A percentile compares a stretch with the other conserved stretches of the same genome.
phyloP scores from a whole-genome alignment of 768 basidiomycete genomes.

The Calocera viscosa region DNA sequence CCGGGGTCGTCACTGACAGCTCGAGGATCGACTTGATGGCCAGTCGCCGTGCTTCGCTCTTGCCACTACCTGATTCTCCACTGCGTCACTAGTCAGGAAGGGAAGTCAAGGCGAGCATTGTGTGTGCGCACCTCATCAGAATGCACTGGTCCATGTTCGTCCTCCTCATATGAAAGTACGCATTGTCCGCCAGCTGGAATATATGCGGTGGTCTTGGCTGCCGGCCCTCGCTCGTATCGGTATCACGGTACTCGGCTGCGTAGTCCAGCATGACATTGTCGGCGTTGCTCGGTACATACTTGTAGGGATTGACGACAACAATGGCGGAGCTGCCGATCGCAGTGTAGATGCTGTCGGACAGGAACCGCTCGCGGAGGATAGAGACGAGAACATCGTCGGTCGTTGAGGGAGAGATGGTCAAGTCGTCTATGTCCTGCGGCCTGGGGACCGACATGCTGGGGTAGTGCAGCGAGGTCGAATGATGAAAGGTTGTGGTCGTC shows the following conservation, averaged over 20 bases:
- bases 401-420: slow-evolving; percentile 49
- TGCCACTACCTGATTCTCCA: slow-evolving; percentile 86
- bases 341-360: slow-evolving; percentile 74
- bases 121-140: slow-evolving; percentile 54
- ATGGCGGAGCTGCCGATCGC: slow-evolving; percentile 54
- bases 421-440: slow-evolving; percentile 40
- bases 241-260: slow-evolving; percentile 68
- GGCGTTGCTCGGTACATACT: slow-evolving; percentile 70
- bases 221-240: slow-evolving; percentile 44
- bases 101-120: neutral
- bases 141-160: slow-evolving; percentile 89
- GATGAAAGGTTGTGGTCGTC: neutral
- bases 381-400: slow-evolving; percentile 78
- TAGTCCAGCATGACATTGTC: slow-evolving; percentile 79
- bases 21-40: slow-evolving; percentile 88
- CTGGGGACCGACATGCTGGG: neutral
- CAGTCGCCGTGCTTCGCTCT: slow-evolving; percentile 82
- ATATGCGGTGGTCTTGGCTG: slow-evolving; percentile 67
- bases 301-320: slow-evolving; percentile 87
- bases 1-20: slow-evolving; percentile 71
- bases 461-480: neutral
- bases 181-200: slow-evolving; percentile 80
- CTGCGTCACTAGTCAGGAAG: slow-evolving; percentile 31
- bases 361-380: slow-evolving; percentile 75
- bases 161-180: slow-evolving; percentile 91